Evolutionary conservation across 768 basidiomycete genomes (phyloP), one percentile per base, ranked within the genome.

Genomic region (Rhizopogon roseolus): DNA sequence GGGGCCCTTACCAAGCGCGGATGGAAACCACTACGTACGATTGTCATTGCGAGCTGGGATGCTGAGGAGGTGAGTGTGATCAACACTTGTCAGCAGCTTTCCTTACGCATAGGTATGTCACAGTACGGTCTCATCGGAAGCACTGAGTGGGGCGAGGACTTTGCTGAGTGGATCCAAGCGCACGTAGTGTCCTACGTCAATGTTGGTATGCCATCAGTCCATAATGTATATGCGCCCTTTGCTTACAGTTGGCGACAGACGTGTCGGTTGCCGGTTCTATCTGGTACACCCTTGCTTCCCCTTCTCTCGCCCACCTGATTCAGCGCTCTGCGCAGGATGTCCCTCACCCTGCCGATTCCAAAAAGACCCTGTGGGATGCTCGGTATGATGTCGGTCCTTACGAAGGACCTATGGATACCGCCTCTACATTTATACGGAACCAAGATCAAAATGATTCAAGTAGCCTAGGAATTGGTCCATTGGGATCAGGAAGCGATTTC

Each of bases 121-220:
- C 50, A 79, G 77, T 79, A 81, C 50, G 90, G 89, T 25, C 76
- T 93, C 40, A 66, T 91, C 38, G 95, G 95, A 27, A 89, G 86
- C 62, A 95, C 91, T 4, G 96, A 98, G 69, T 96, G 88, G 81
- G 93, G 85, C 3, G 96, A 98, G 67, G 96, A 98, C 64, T 98
- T 96, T 63, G 65, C 83, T 0, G 76, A 81, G 14, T 96, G 88
- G 84, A 82, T 98, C 38, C 76, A 80, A 39, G 74, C 86, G 34
- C 81, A 94, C 57, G 88, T 86, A 41, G 93, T 90, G 14, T 80
- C 90, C 13, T 98, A 98, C 64, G 71, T 97, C 54, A 97, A 97
- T 64, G 76, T 94, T 25, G 83, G 76, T 73, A 63, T 38, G 71
- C 61, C 16, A n/a, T 44, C 19, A 19, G 5, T 53, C 41, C 28